Conservation (phyloP, 2,329 filamentous ascomycete species). For the Aspergillus glaucus region DNA sequence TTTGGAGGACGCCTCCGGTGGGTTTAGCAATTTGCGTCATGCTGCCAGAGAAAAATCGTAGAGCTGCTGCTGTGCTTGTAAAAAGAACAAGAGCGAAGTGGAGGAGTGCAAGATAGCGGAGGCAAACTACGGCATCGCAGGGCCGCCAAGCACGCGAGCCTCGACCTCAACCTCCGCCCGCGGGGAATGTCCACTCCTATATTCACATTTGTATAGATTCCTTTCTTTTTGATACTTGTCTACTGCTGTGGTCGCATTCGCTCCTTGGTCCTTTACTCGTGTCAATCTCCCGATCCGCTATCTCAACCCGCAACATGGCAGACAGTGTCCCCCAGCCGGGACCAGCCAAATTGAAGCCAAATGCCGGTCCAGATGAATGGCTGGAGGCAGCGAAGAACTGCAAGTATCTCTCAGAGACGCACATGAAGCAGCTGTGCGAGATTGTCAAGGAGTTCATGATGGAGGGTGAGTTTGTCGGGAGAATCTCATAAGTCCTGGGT, state of each 20-base stretch:
- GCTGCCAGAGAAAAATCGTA: not conserved
- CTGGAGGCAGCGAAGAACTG: slow-evolving; percentile 93
- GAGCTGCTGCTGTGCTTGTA: not conserved
- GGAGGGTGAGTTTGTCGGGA: slow-evolving; percentile 61
- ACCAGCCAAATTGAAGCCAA: slow-evolving; percentile 74
- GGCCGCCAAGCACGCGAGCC: slow-evolving; percentile 9
- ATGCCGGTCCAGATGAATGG: slow-evolving; percentile 91
- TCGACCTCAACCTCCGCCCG: not conserved
- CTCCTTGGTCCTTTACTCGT: not conserved
- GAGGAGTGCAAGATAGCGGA: not conserved
- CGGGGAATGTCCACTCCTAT: not conserved
- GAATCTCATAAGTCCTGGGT: not conserved
- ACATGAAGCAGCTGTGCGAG: slow-evolving; percentile 98
- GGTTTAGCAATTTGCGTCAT: slow-evolving; percentile 28
- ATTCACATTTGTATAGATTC: not conserved
- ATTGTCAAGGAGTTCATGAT: slow-evolving; percentile 98
- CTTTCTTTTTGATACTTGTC: not conserved
- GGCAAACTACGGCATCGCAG: slow-evolving; percentile 9
- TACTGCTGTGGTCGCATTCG: not conserved
- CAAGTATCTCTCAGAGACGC: slow-evolving; percentile 88
- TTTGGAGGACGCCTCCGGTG: slow-evolving; percentile 50
- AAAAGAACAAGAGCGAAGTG: not conserved
- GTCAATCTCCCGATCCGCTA: not conserved
- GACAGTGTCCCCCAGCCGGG: slow-evolving; percentile 75
- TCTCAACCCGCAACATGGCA: slow-evolving; percentile 15